phyloP scores from a whole-genome alignment of 1,284 basidiomycete genomes.

The Tilletia walkeri region DNA sequence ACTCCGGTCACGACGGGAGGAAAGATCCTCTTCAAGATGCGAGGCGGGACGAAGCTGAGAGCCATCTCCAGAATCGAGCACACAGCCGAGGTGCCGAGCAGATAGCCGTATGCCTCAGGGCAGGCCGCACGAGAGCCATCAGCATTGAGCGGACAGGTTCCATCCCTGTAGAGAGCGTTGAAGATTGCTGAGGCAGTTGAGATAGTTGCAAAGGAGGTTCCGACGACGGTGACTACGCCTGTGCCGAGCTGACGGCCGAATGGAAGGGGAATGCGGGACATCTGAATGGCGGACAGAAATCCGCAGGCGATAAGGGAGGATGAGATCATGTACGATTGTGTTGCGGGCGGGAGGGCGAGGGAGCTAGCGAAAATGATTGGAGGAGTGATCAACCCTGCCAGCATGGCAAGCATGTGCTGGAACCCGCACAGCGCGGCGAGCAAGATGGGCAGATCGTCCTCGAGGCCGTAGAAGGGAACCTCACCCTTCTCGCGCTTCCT shows the following conservation, averaged over 20 bases:
- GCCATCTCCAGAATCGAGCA: constrained; percentile 78
- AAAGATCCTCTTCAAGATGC: constrained; percentile 68
- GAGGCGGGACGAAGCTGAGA: constrained; percentile 69
- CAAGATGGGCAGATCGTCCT: constrained; percentile 40
- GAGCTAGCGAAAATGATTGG: constrained; percentile 66
- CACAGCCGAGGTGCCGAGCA: constrained; percentile 69
- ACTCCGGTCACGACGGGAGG: constrained; percentile 73
- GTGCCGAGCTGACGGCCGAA: constrained; percentile 66
- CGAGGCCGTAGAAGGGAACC: constrained; percentile 44
- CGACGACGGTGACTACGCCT: constrained; percentile 78
- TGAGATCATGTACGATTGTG: constrained; percentile 76
- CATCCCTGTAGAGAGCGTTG: constrained; percentile 71
- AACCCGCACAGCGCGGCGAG: constrained; percentile 56
- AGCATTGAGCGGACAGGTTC: constrained; percentile 68
- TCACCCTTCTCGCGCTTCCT: not conserved
- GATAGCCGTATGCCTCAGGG: constrained; percentile 58
- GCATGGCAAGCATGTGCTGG: constrained; percentile 77
- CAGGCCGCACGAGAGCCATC: constrained; percentile 70
- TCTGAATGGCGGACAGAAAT: constrained; percentile 72
- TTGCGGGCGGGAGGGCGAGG: constrained; percentile 53
- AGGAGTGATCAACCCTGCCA: constrained; percentile 71
- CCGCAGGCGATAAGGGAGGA: constrained; percentile 70
- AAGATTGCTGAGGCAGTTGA: constrained; percentile 69
- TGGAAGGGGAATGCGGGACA: constrained; percentile 68
- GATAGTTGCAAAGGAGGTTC: constrained; percentile 77